phyloP scores from a whole-genome alignment of 805 yeast species.

The Saccharomycopsis schoenii region DNA sequence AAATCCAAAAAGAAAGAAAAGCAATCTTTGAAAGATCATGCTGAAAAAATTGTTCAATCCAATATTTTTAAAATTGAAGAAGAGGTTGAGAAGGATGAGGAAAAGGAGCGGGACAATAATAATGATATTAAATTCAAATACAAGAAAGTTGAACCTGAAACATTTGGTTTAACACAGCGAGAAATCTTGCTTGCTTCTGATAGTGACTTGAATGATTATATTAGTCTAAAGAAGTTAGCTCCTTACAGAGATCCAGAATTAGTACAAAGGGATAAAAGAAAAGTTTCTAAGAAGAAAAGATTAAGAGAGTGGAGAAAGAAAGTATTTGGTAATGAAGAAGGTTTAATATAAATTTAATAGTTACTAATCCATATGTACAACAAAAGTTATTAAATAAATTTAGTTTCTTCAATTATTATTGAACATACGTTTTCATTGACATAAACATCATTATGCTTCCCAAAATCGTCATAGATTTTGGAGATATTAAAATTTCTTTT shows the following conservation, averaged over 20 bases:
- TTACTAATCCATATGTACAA: neutral
- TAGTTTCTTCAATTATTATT: neutral
- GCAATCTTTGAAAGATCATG: slow-evolving; percentile 50
- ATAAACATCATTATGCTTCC: slow-evolving; percentile 61
- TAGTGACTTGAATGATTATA: slow-evolving; percentile 67
- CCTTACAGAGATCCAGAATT: slow-evolving; percentile 77
- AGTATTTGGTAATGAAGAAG: slow-evolving; percentile 58
- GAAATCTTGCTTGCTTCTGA: slow-evolving; percentile 91
- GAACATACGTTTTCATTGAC: slow-evolving; percentile 30
- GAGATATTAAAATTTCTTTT: slow-evolving; percentile 14
- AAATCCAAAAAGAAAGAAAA: slow-evolving; percentile 52
- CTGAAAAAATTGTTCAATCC: slow-evolving; percentile 69
- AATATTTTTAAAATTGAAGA: slow-evolving; percentile 57
- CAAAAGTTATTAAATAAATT: neutral
- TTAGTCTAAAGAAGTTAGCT: slow-evolving; percentile 87
- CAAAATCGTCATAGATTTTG: slow-evolving; percentile 33
- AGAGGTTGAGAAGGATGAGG: slow-evolving; percentile 48
- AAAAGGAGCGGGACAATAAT: slow-evolving; percentile 35
- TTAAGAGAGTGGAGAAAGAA: slow-evolving; percentile 84
- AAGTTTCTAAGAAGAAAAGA: slow-evolving; percentile 72
- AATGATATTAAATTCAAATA: slow-evolving; percentile 60
- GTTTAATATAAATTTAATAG: slow-evolving; percentile 19
- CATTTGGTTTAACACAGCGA: slow-evolving; percentile 74
- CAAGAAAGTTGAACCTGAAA: slow-evolving; percentile 91
- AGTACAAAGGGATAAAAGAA: slow-evolving; percentile 68